Evolutionary conservation across 306 rosid genomes (phyloP).

Genomic region (Malus sylvestris): DNA sequence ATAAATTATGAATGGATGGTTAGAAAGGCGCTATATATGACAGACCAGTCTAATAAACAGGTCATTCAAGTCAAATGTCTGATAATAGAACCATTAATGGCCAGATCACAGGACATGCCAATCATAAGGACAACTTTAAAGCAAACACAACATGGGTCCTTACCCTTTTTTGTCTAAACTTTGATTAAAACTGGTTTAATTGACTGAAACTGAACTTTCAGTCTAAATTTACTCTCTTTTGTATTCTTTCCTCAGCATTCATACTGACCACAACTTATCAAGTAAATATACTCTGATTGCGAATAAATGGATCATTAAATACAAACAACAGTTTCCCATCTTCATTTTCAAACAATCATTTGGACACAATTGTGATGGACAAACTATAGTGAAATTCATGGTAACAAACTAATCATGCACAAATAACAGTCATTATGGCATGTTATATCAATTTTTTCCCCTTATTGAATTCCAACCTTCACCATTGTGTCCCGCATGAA

Average conservation of each 20-base stretch:
- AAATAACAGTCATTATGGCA: background rate
- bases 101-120: background rate
- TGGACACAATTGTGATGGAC: background rate
- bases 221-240: background rate
- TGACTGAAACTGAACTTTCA: background rate
- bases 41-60: background rate
- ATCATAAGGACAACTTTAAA: background rate
- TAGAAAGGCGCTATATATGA: background rate
- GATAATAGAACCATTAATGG: background rate
- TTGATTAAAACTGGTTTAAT: background rate
- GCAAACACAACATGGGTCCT: background rate
- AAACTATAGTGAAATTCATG: background rate
- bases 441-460: background rate
- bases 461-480: slow-evolving; percentile 53
- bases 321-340: background rate
- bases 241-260: background rate
- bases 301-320: background rate
- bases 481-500: slow-evolving; percentile 98
- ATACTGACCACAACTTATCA: background rate
- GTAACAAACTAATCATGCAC: background rate
- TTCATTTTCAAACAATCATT: background rate
- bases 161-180: background rate
- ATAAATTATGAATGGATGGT: background rate
- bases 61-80: background rate
- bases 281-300: background rate